Conservation (phyloP, 2,329 filamentous ascomycete genomes). For the Byssochlamys sp. region DNA sequence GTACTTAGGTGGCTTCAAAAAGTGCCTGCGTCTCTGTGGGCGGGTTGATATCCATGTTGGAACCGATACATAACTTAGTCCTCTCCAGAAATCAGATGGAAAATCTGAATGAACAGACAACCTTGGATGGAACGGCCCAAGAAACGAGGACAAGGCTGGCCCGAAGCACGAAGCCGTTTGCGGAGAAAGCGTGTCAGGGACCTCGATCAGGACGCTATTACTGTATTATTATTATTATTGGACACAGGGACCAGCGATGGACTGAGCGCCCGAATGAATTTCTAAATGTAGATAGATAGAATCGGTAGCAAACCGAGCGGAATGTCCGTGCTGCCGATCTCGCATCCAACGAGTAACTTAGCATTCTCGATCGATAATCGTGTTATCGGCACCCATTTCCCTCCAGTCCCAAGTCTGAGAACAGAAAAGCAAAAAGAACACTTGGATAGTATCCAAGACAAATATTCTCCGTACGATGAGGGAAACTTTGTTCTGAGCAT, state of each 20-base stretch:
- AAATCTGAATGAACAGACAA: background rate
- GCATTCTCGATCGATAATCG: background rate
- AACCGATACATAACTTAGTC: too few species aligned
- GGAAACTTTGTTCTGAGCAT: background rate
- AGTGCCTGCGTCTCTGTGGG: background rate
- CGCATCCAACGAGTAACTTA: background rate
- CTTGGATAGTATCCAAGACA: background rate
- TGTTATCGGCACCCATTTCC: background rate
- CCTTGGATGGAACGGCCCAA: background rate
- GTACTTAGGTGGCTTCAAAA: too few species aligned
- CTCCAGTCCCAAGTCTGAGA: background rate
- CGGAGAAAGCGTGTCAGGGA: background rate
- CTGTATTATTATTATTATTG: background rate
- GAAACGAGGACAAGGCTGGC: background rate
- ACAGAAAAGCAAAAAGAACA: background rate
- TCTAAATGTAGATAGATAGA: background rate
- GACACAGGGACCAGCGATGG: background rate
- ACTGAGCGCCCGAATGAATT: background rate
- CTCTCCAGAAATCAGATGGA: background rate
- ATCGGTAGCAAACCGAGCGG: slow-evolving; percentile 5
- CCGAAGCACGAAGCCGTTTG: background rate
- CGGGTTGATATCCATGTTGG: background rate
- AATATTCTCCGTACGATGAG: background rate
- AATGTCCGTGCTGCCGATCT: background rate
- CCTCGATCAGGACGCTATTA: background rate